Evolutionary conservation across 495 filamentous ascomycete species (phyloP), one percentile per base, ranked within the genome.

Genomic region (Aspergillus coremiiformis): DNA sequence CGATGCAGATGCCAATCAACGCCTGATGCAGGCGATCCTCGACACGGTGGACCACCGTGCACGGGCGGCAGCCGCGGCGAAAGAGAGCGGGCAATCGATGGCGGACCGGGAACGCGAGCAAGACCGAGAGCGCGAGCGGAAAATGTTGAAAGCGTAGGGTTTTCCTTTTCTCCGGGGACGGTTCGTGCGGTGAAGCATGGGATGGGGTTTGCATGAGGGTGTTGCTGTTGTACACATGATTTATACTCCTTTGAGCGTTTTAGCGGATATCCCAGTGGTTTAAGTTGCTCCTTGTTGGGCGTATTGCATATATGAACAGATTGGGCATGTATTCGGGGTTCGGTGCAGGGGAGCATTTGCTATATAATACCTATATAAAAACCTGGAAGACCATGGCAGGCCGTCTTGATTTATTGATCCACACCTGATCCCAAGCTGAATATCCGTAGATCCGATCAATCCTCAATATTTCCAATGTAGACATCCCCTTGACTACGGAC

Each of bases 11-110:
- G 72, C 72, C 44, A 73, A 71, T 43, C 68, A 71, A 49, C 60
- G 70, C n/a, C 47, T 76, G 37, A 72, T 72, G 67, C 73, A 74
- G 57, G 73, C 73, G 17, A 76, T 76, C 27, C 48, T 68, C 9
- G 73, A 76, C 43, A 76, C 73, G 3, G 69, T 73, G 1, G 70
- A 74, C 45, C 72, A 73, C 43, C 72, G 72, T 44, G 53, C 64
- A 6, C 64, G 67, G 6, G 66, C 66, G 23, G 61, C 71, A 0
- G 64, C 70, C 8, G 64, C 67, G 17, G 64, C 62, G 35, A 67
- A 66, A 32, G 67, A 67, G 21, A 55, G 63, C 8, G 65, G 60
- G 1, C 56, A 54, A 30, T 59, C 46, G 30, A 53, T 35, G 58
- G 56, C 22, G 52, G 60, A 15, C 57, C 63, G 19, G 49, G 54